Percentiles rank a stretch among this genome's conserved stretches.
Conservation (phyloP, 805 yeast species). For the Tetrapisispora nanseiensis region DNA sequence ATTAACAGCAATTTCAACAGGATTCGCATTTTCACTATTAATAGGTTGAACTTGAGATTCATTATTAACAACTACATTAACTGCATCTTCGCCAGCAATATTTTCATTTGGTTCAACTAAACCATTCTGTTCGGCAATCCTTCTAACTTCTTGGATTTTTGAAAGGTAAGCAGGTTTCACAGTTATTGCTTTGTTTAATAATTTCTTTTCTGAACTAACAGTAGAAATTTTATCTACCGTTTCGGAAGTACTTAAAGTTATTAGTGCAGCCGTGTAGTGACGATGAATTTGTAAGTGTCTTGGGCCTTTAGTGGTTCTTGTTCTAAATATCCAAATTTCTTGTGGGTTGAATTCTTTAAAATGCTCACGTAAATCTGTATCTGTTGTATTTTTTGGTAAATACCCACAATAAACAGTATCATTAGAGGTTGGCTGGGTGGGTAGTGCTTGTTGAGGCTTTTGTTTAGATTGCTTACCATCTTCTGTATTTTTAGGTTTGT, state of each 20-base stretch:
- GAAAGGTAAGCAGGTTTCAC: constrained; percentile 34
- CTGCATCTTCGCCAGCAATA: neutral
- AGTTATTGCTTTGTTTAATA: constrained; percentile 30
- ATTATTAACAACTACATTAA: neutral
- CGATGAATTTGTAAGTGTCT: constrained; percentile 21
- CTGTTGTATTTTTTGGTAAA: constrained; percentile 33
- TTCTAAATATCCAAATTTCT: constrained; percentile 39
- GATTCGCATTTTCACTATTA: neutral
- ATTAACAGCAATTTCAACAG: neutral
- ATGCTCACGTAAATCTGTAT: constrained; percentile 36
- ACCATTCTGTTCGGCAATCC: constrained; percentile 21
- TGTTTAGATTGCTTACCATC: neutral
- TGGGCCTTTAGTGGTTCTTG: constrained; percentile 21
- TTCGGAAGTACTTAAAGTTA: constrained; percentile 35
- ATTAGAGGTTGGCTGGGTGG: constrained; percentile 25
- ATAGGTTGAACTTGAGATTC: neutral
- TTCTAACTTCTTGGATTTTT: constrained; percentile 37
- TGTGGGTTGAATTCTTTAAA: constrained; percentile 38
- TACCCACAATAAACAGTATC: constrained; percentile 39
- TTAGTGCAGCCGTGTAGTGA: constrained; percentile 41
- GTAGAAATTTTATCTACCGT: constrained; percentile 37
- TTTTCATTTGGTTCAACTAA: constrained; percentile 1
- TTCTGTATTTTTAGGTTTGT: neutral
- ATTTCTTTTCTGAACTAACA: constrained; percentile 30
- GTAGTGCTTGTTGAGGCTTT: too few species aligned